Evolutionary conservation across 768 basidiomycete species (phyloP).

Genomic region (Rhizopogon sp.): DNA sequence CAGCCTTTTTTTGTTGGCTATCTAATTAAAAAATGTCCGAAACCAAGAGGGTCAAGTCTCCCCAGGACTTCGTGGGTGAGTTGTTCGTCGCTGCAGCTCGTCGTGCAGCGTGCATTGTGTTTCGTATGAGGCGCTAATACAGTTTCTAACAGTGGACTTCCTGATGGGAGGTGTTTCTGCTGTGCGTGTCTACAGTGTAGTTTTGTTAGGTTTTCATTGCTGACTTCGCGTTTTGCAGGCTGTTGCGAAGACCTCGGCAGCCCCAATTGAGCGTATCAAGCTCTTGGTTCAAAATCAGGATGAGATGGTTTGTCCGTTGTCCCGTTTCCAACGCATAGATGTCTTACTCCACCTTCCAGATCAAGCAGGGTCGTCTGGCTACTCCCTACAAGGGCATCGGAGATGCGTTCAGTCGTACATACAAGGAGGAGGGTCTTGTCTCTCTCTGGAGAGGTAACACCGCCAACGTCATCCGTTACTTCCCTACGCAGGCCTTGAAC

Average conservation of each 20-base stretch:
- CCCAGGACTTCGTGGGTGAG: conserved; percentile 84
- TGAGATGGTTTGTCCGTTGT: conserved; percentile 78
- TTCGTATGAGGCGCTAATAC: conserved; percentile 27
- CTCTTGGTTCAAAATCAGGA: conserved; percentile 98
- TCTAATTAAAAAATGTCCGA: conserved; percentile 68
- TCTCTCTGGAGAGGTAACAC: conserved; percentile 99
- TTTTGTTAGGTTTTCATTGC: background rate
- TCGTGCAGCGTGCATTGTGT: background rate
- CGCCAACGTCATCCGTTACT: conserved; percentile 99
- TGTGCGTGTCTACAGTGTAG: conserved; percentile 39
- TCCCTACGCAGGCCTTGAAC: conserved; percentile 99
- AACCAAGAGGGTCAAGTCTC: conserved; percentile 78
- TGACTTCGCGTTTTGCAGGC: conserved; percentile 50
- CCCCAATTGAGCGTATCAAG: conserved; percentile 99
- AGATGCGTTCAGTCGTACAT: conserved; percentile 91
- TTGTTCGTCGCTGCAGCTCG: background rate
- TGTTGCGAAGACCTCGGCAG: conserved; percentile 97
- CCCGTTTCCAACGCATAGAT: background rate
- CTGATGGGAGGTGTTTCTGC: conserved; percentile 96
- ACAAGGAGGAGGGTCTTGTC: conserved; percentile 90
- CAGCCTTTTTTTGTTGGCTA: conserved; percentile 38
- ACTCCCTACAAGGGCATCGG: conserved; percentile 93
- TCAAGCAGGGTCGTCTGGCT: conserved; percentile 98
- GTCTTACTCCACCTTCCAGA: conserved; percentile 39
- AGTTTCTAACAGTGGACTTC: conserved; percentile 66